These are phyloP conservation scores for Leucosporidium creatinivorum DNA, from an alignment of 768 basidiomycete genomes.

Conservation along the genomic window DNA sequence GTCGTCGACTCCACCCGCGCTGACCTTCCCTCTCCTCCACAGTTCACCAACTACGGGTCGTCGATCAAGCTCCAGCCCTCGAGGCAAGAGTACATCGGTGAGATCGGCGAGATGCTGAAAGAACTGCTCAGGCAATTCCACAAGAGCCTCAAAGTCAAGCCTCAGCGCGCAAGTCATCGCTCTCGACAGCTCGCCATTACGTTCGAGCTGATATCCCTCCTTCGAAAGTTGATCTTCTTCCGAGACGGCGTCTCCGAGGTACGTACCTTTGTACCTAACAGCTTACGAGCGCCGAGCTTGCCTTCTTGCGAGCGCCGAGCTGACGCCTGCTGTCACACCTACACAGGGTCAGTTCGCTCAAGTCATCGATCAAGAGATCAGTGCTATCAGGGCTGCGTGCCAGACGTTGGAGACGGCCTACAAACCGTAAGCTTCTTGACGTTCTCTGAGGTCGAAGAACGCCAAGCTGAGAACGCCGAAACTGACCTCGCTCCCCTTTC, in stretches of 20 bases:
- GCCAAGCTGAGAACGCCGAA: too few species aligned
- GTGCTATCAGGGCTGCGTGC: slow-evolving; percentile 6
- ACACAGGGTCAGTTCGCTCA: slow-evolving; percentile 6
- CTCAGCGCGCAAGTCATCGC: not conserved
- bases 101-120: not conserved
- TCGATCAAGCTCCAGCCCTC: not conserved
- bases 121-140: not conserved
- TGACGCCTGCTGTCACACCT: too few species aligned
- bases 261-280: too few species aligned
- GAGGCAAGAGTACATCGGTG: not conserved
- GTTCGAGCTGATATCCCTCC: too few species aligned
- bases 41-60: not conserved
- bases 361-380: slow-evolving; percentile 2
- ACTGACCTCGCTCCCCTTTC: too few species aligned
- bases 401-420: not conserved
- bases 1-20: not conserved
- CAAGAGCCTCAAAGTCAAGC: not conserved
- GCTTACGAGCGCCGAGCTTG: too few species aligned
- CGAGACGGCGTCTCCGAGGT: slow-evolving; percentile 16
- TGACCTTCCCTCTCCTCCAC: not conserved
- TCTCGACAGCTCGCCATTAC: not conserved
- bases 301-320: too few species aligned
- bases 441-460: too few species aligned
- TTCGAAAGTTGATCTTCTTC: slow-evolving; percentile 4
- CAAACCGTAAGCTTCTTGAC: slow-evolving; percentile 10